phyloP scores from a whole-genome alignment of 2,329 filamentous ascomycete genomes.

The Xylaria arbuscula region DNA sequence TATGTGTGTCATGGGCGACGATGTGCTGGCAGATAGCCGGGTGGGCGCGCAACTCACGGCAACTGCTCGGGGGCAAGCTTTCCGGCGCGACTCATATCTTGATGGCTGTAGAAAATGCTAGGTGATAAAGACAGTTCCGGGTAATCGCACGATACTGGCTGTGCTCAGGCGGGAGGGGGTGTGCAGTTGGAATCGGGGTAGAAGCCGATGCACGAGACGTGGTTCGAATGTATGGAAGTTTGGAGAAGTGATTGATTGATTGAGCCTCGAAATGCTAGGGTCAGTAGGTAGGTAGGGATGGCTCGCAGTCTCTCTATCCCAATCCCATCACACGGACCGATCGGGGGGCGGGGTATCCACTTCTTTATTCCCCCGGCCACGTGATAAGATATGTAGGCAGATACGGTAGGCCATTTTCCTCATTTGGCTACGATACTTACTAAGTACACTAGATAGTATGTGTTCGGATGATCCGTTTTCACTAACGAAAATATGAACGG shows the following conservation, averaged over 20 bases:
- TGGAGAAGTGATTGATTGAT: constrained; percentile 33
- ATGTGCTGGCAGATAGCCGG: constrained; percentile 13
- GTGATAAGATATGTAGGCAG: constrained; percentile 28
- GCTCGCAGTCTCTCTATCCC: constrained; percentile 2
- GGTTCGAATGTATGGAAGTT: constrained; percentile 33
- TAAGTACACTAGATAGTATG: no score
- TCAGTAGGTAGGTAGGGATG: constrained; percentile 16
- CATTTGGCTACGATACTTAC: no score
- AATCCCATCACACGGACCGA: constrained; percentile 31
- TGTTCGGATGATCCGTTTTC: not conserved
- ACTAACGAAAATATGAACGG: not conserved
- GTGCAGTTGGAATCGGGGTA: constrained; percentile 41
- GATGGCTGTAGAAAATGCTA: constrained; percentile 53
- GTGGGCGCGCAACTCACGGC: constrained; percentile 71
- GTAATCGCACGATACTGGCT: constrained; percentile 41
- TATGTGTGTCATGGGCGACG: constrained; percentile 34
- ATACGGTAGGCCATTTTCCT: not conserved
- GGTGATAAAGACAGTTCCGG: constrained; percentile 35
- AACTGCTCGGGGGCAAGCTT: constrained; percentile 99
- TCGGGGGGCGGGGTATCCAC: constrained; percentile 29
- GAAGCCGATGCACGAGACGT: constrained; percentile 39
- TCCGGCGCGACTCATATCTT: constrained; percentile 94
- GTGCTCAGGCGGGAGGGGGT: constrained; percentile 26
- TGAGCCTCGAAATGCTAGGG: constrained; percentile 29
- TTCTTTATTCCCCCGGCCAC: constrained; percentile 26